Conservation (phyloP, 345 rosid genomes). For the Corchorus olitorius region DNA sequence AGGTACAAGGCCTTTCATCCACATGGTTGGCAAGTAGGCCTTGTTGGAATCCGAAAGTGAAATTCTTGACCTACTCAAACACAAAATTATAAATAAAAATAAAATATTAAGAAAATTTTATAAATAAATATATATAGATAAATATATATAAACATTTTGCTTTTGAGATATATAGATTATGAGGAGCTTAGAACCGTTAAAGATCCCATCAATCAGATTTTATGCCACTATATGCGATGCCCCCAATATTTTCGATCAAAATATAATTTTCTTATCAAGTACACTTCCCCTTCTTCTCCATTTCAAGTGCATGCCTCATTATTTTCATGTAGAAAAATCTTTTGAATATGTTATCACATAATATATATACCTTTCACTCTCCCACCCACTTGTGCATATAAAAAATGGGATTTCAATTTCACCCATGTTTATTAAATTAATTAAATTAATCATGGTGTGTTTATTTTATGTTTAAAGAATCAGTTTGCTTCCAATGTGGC, state of each 20-base stretch:
- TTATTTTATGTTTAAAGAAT: neutral
- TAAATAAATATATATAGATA: neutral
- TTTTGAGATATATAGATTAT: neutral
- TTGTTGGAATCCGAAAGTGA: slow-evolving; percentile 17
- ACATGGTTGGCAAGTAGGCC: slow-evolving; percentile 3
- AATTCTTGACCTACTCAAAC: slow-evolving; percentile 16
- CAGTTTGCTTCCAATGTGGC: slow-evolving; percentile 4
- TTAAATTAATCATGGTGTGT: neutral
- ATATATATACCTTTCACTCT: slow-evolving; percentile 14
- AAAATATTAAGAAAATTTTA: too few species aligned
- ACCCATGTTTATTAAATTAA: neutral
- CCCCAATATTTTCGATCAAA: neutral
- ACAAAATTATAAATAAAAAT: neutral
- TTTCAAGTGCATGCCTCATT: slow-evolving; percentile 4
- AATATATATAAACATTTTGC: neutral
- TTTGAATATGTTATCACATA: neutral
- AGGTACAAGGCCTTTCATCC: neutral
- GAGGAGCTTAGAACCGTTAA: slow-evolving; percentile 26
- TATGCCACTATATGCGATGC: slow-evolving; percentile 14
- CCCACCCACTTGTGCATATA: slow-evolving; percentile 5
- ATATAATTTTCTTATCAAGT: slow-evolving; percentile 4
- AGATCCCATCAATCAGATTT: slow-evolving; percentile 32
- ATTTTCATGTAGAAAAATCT: neutral
- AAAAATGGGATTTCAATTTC: neutral
- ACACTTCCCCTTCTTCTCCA: too few species aligned